Evolutionary conservation across 495 filamentous ascomycete species (phyloP).

Genomic region (Usnea hakonensis): DNA sequence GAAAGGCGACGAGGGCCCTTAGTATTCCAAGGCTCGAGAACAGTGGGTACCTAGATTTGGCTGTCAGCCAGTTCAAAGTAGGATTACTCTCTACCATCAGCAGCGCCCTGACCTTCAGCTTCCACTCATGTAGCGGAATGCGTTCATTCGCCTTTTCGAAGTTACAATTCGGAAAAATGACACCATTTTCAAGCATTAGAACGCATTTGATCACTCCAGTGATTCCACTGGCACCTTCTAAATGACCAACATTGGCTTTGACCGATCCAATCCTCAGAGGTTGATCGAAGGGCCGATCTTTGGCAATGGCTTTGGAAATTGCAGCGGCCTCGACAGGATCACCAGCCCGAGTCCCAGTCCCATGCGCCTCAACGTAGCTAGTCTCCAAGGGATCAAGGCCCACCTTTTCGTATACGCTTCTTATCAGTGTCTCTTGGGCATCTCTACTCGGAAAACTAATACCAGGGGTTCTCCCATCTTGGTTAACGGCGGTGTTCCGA

Average conservation of each 20-base stretch:
- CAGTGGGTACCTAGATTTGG: background rate
- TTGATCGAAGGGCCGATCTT: background rate
- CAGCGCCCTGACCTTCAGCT: constrained; percentile 22
- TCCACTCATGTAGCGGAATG: too few species aligned
- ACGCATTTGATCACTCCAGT: constrained; percentile 45
- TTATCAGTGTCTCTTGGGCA: too few species aligned
- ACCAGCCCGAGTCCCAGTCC: constrained; percentile 45
- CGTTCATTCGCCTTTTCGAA: constrained; percentile 38
- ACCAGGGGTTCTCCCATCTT: too few species aligned
- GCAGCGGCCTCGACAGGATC: constrained; percentile 42
- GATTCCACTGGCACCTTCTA: constrained; percentile 45
- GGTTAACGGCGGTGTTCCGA: too few species aligned
- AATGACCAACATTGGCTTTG: constrained; percentile 52
- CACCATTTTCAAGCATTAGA: constrained; percentile 40
- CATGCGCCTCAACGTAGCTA: too few species aligned
- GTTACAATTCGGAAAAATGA: constrained; percentile 44
- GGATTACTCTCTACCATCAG: background rate
- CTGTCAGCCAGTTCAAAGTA: background rate
- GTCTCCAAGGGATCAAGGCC: too few species aligned
- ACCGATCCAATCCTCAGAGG: constrained; percentile 43
- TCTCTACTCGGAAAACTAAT: too few species aligned
- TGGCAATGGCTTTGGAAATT: constrained; percentile 21
- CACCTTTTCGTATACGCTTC: too few species aligned
- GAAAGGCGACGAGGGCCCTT: constrained; percentile 41
- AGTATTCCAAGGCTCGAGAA: background rate